These are phyloP conservation scores for Myriosclerotinia scirpicola DNA, from an alignment of 2,329 filamentous ascomycete species.

Conservation along the genomic window DNA sequence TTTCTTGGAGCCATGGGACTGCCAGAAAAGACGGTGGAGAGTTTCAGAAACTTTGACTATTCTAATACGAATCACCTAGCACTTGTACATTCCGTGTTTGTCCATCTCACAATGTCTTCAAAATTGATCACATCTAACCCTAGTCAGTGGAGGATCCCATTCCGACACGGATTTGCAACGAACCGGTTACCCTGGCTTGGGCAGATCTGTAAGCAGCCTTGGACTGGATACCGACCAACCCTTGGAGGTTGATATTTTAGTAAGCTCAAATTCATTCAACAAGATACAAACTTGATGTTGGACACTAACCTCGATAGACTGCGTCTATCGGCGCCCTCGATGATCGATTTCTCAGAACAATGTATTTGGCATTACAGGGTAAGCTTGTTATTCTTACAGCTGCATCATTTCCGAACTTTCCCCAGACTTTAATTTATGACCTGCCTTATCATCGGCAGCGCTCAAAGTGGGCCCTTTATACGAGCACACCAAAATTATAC, in stretches of 20 bases:
- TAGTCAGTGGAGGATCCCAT: conserved; percentile 56
- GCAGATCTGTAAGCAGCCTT: conserved; percentile 62
- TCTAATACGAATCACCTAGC: conserved; percentile 66
- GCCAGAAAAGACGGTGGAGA: conserved; percentile 62
- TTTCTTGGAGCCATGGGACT: conserved; percentile 45
- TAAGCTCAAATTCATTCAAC: conserved; percentile 42
- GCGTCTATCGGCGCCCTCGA: conserved; percentile 81
- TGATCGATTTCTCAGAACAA: conserved; percentile 59
- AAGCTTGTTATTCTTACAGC: conserved; percentile 24
- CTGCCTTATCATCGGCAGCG: conserved; percentile 12
- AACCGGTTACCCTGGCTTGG: conserved; percentile 75
- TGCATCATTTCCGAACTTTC: conserved; percentile 21
- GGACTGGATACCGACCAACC: conserved; percentile 56
- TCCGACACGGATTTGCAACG: conserved; percentile 48
- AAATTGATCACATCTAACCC: conserved; percentile 16
- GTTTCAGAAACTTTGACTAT: conserved; percentile 80
- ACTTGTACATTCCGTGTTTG: conserved; percentile 84
- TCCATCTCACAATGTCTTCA: conserved; percentile 18
- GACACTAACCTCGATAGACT: conserved; percentile 48
- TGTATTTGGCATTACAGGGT: conserved; percentile 61
- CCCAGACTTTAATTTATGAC: conserved; percentile 18
- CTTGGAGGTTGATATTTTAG: conserved; percentile 72
- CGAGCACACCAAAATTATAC: background rate
- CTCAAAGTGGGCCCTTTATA: conserved; percentile 11
- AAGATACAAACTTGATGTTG: background rate